Conservation (phyloP, 495 filamentous ascomycete genomes). For the Xylona heveae region DNA sequence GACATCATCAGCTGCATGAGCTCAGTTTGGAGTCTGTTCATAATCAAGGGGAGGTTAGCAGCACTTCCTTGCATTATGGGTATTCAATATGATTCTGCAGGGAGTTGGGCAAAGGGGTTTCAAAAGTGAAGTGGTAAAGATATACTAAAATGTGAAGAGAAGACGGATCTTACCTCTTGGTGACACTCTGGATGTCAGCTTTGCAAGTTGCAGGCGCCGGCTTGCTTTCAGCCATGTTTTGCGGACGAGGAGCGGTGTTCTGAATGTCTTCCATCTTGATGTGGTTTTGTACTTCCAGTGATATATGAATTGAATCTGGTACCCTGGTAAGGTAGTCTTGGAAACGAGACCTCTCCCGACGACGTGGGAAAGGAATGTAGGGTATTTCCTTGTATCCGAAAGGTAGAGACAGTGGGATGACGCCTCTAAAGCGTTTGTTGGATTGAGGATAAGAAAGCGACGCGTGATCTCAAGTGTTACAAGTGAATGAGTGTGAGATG, state of each 20-base stretch:
- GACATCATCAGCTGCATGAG: slow-evolving; percentile 96
- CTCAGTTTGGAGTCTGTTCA: slow-evolving; percentile 79
- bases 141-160: background rate
- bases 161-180: slow-evolving; percentile 40
- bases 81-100: too few relatives aligned
- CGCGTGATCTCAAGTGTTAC: too few relatives aligned
- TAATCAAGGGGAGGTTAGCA: slow-evolving; percentile 1
- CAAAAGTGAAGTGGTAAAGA: background rate
- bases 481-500: too few relatives aligned
- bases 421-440: too few relatives aligned
- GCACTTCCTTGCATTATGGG: background rate
- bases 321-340: background rate
- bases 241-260: slow-evolving; percentile 50
- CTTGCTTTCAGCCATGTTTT: too few relatives aligned
- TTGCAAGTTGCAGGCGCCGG: slow-evolving; percentile 31
- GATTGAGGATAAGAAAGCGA: too few relatives aligned
- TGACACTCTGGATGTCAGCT: slow-evolving; percentile 48
- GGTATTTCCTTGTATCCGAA: too few relatives aligned
- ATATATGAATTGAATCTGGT: background rate
- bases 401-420: too few relatives aligned
- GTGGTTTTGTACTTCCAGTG: slow-evolving; percentile 24
- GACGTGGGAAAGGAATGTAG: too few relatives aligned
- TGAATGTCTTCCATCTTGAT: slow-evolving; percentile 51
- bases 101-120: too few relatives aligned
- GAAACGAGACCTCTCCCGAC: background rate